These are phyloP conservation scores for Bacidia rubella DNA, from an alignment of 495 filamentous ascomycete species.

Conservation along the genomic window DNA sequence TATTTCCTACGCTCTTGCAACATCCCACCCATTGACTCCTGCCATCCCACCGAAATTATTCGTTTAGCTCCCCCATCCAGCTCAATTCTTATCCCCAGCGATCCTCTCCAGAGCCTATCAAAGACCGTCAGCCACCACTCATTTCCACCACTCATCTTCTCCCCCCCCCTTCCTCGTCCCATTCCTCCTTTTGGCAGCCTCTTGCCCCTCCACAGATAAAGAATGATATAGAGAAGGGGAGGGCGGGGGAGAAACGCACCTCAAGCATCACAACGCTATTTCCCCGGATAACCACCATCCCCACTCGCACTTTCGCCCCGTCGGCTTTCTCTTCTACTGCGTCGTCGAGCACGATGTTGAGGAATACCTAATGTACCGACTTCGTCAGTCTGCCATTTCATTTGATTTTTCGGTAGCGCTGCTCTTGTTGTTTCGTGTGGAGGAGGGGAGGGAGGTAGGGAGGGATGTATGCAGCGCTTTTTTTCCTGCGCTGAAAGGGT, in stretches of 20 bases:
- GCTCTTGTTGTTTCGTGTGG: not conserved
- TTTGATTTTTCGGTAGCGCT: too few species aligned
- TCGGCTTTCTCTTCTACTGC: constrained; percentile 92
- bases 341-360: constrained; percentile 96
- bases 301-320: constrained; percentile 79
- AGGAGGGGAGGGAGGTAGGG: not conserved
- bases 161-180: not conserved
- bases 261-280: constrained; percentile 96
- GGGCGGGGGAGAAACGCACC: constrained; percentile 31
- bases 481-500: too few species aligned
- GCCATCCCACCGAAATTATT: too few species aligned
- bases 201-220: not conserved
- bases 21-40: too few species aligned
- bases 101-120: constrained; percentile 18
- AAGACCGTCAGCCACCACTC: too few species aligned
- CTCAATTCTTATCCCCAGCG: constrained; percentile 13
- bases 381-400: not conserved
- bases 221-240: not conserved
- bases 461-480: too few species aligned
- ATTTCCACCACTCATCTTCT: too few species aligned
- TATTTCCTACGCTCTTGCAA: too few species aligned
- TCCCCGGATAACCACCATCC: constrained; percentile 89
- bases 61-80: too few species aligned
- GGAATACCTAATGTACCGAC: constrained; percentile 60
- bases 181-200: not conserved